Percentiles rank a stretch among this genome's conserved stretches.
Conservation (phyloP, 805 yeast genomes). For the Candida stauntonica region DNA sequence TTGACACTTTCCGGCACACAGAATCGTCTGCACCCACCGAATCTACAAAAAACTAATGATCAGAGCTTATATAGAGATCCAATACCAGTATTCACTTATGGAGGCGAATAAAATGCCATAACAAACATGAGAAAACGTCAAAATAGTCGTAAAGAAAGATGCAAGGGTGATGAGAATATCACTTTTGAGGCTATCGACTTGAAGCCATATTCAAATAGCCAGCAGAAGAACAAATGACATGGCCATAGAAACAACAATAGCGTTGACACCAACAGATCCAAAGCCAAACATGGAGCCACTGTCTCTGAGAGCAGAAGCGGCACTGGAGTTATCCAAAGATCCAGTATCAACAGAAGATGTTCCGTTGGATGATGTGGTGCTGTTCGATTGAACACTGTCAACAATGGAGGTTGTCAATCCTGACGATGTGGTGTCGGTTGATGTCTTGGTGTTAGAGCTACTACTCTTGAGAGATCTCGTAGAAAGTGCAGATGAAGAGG, state of each 20-base stretch:
- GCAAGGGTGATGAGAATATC: too few species aligned
- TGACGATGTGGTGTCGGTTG: too few species aligned
- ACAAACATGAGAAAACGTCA: too few species aligned
- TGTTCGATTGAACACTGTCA: not conserved
- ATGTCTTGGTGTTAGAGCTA: not conserved
- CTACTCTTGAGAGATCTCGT: slow-evolving; percentile 2
- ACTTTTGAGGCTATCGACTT: too few species aligned
- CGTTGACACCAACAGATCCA: slow-evolving; percentile 10
- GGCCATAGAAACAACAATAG: slow-evolving; percentile 3
- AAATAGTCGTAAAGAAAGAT: too few species aligned
- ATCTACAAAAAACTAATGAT: too few species aligned
- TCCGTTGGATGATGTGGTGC: slow-evolving; percentile 2
- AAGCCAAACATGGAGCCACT: slow-evolving; percentile 1
- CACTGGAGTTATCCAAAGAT: slow-evolving; percentile 10
- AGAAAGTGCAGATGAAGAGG: not conserved
- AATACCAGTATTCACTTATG: too few species aligned
- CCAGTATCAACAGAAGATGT: slow-evolving; percentile 6
- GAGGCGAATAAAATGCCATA: too few species aligned
- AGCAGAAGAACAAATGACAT: slow-evolving; percentile 7
- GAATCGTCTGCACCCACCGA: too few species aligned
- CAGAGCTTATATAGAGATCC: too few species aligned
- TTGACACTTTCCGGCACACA: too few species aligned
- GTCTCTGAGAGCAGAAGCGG: slow-evolving; percentile 6
- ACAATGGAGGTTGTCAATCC: slow-evolving; percentile 1
- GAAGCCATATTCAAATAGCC: slow-evolving; percentile 8